A percentile compares a stretch with the other conserved stretches of the same genome.
phyloP scores from a whole-genome alignment of 2,329 filamentous ascomycete species.

The Didymella sp. region DNA sequence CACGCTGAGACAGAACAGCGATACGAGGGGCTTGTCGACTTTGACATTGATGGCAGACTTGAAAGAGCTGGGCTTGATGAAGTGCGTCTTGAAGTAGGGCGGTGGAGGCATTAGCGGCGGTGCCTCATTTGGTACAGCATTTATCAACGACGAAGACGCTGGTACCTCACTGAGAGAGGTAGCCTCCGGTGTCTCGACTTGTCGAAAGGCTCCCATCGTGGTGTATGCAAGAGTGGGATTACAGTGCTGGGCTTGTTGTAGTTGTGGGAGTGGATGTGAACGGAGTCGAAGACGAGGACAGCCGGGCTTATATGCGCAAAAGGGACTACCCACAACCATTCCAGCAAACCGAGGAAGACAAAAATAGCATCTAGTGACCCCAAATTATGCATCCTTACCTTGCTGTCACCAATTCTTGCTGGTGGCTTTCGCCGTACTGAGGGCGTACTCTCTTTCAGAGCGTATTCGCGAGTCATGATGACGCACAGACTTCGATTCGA shows the following conservation, averaged over 20 bases:
- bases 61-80: constrained; percentile 28
- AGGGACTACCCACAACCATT: not conserved
- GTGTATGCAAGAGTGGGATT: not conserved
- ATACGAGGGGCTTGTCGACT: constrained; percentile 28
- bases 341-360: not conserved
- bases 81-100: constrained; percentile 28
- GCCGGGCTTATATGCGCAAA: constrained; percentile 2
- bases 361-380: constrained; percentile 1
- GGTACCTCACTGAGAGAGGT: not conserved
- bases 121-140: not conserved
- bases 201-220: not conserved
- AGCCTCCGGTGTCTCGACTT: not conserved
- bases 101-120: constrained; percentile 26
- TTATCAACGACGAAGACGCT: not conserved
- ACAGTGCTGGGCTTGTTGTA: not conserved
- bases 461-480: constrained; percentile 10
- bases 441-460: constrained; percentile 7
- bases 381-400: constrained; percentile 4
- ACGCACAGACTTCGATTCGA: not conserved
- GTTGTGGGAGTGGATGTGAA: not conserved
- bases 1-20: constrained; percentile 30
- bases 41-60: constrained; percentile 27
- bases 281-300: not conserved
- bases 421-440: not conserved
- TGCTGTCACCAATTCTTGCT: constrained; percentile 1